Evolutionary conservation across 441 rosid species (phyloP).

Genomic region (Pelargonium fulgidum): DNA sequence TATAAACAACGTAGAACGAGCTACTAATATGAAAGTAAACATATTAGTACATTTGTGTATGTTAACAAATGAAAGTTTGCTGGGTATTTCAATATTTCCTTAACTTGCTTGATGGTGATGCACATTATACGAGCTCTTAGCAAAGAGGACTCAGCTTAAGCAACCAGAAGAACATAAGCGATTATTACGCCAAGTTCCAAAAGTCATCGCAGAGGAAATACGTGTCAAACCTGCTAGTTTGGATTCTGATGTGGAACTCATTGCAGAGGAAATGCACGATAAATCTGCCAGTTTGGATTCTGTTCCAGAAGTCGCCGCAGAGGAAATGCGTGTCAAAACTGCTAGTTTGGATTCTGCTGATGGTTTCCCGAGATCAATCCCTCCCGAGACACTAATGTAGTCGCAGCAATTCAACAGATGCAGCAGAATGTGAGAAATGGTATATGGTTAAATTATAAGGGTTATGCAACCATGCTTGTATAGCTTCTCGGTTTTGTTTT

Average conservation of each 20-base stretch:
- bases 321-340: constrained; percentile 19
- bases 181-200: constrained; percentile 26
- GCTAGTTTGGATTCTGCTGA: background rate
- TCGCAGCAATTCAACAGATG: too few species aligned
- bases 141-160: constrained; percentile 38
- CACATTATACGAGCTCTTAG: constrained; percentile 30
- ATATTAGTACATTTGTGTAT: background rate
- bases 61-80: background rate
- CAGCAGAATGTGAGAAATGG: too few species aligned
- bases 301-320: constrained; percentile 32
- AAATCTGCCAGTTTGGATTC: background rate
- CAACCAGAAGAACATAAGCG: constrained; percentile 35
- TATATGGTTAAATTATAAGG: too few species aligned
- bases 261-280: background rate
- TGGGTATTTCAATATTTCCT: constrained; percentile 2
- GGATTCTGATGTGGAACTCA: background rate
- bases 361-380: background rate
- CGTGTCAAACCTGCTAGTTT: constrained; percentile 15
- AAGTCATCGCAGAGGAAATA: constrained; percentile 30
- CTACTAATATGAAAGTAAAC: too few species aligned
- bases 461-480: too few species aligned
- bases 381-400: too few species aligned
- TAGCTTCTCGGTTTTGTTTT: too few species aligned
- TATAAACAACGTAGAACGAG: too few species aligned
- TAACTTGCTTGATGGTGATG: constrained; percentile 22